Conservation (phyloP, 306 rosid genomes). For the Lathyrus oleraceus region DNA sequence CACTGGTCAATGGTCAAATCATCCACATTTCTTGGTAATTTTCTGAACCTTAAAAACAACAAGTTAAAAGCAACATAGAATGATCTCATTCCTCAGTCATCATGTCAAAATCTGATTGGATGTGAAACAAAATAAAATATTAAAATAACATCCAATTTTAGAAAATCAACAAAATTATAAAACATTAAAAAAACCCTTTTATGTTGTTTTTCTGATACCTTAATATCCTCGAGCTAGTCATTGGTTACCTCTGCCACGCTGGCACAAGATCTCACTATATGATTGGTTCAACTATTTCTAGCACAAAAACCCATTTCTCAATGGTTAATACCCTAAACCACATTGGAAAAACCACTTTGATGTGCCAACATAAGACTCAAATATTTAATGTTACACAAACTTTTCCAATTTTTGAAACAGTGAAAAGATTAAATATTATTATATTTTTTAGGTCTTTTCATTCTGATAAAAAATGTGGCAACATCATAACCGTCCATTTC, state of each 20-base stretch:
- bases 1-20: constrained; percentile 43
- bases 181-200: neutral
- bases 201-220: constrained; percentile 58
- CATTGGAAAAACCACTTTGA: constrained; percentile 51
- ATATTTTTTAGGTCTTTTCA: constrained; percentile 40
- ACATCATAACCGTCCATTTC: constrained; percentile 69
- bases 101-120: constrained; percentile 40
- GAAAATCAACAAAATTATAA: neutral
- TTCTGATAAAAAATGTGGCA: constrained; percentile 45
- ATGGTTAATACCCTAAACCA: constrained; percentile 42
- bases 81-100: constrained; percentile 31
- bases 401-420: neutral
- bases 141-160: constrained; percentile 6
- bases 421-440: constrained; percentile 19
- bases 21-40: constrained; percentile 34
- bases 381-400: neutral
- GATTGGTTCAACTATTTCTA: constrained; percentile 66
- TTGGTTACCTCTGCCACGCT: constrained; percentile 70
- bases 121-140: constrained; percentile 42
- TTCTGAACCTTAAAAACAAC: constrained; percentile 55
- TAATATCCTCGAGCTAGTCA: constrained; percentile 86
- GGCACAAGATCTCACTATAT: constrained; percentile 53
- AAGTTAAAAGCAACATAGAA: constrained; percentile 27
- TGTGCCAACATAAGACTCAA: constrained; percentile 11
- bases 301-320: constrained; percentile 41